phyloP scores from a whole-genome alignment of 306 rosid genomes.

The Inga laurina region DNA sequence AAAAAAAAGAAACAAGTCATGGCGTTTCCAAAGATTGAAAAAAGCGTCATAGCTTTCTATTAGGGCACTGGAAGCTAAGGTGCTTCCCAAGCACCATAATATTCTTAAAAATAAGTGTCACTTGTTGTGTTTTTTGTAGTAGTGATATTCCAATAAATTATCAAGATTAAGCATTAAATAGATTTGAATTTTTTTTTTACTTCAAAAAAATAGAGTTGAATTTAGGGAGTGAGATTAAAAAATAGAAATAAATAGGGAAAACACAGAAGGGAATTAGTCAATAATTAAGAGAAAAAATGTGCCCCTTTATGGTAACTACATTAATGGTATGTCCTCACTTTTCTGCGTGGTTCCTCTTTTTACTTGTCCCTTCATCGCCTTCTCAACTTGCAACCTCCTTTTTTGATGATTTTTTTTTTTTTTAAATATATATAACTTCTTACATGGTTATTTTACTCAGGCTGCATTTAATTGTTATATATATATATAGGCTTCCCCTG shows the following conservation, averaged over 20 bases:
- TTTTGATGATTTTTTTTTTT: not conserved
- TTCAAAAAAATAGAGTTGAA: not conserved
- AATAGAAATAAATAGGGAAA: not conserved
- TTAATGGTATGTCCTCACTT: slow-evolving; percentile 19
- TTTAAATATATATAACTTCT: no score
- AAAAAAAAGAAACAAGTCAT: no score
- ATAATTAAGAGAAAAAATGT: not conserved
- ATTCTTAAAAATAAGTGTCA: no score
- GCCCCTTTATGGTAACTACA: slow-evolving; percentile 21
- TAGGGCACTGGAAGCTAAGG: no score
- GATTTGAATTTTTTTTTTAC: not conserved
- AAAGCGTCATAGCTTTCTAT: no score
- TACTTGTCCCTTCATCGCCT: slow-evolving; percentile 20
- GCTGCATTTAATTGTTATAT: no score
- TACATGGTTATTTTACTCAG: no score
- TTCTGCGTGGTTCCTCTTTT: not conserved
- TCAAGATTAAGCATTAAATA: not conserved
- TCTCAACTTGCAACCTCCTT: not conserved
- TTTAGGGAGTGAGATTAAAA: not conserved
- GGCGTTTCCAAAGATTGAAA: no score
- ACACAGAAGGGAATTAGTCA: slow-evolving; percentile 3
- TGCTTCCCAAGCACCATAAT: no score
- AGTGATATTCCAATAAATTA: not conserved
- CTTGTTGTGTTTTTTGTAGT: no score
- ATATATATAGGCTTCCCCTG: no score